Base-by-base conservation (phyloP, 257 asterid genomes). In the Echium plantagineum region DNA sequence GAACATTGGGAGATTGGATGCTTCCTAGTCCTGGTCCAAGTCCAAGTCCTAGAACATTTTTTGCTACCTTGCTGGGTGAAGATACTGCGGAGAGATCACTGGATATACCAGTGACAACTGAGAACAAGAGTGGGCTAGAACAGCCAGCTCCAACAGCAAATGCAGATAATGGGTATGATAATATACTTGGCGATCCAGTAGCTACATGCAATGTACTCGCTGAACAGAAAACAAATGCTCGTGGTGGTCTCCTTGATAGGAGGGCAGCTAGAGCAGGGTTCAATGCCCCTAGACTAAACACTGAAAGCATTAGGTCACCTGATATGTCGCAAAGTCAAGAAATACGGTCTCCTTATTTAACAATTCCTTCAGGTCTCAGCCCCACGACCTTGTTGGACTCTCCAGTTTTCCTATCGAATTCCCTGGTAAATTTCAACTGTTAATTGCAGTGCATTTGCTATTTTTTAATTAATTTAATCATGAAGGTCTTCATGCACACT, bases 231-330 rank as follows among this genome's bases (percentile, higher is more conserved):
- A 61, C 60, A 71, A 77, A 73, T 66, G 59, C 74, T 19, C 69
- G 81, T 13, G 94, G 91, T 49, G 84, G 91, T 55, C 95, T 89
- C 52, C 59, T 82, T 71, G 95, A 89, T 74, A 80, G 97, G 72
- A 84, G 72, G 69, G 95, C 87, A 52, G 90, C 94, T 73, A 71
- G 97, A 72, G 89, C 95, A 48, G 96, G 97, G 60, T 84, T 86
- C 67, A 86, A 77, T 63, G 86, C 94, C 70, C 94, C 97, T 4
- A 81, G 82, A 73, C 67, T 89, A 77, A 76, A 84, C 71, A 86
- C 87, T 2, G 87, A 80, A 61, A 75, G 75, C 71, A 79, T 84
- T 61, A 80, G 81, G 52, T 68, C 83, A 51, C 63, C 74, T 21
- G 80, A 77, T 60, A 74, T 75, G 55, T 72, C 84, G 42, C 74